Conservation (phyloP, 441 rosid genomes). For the Pelargonium exstipulatum region DNA sequence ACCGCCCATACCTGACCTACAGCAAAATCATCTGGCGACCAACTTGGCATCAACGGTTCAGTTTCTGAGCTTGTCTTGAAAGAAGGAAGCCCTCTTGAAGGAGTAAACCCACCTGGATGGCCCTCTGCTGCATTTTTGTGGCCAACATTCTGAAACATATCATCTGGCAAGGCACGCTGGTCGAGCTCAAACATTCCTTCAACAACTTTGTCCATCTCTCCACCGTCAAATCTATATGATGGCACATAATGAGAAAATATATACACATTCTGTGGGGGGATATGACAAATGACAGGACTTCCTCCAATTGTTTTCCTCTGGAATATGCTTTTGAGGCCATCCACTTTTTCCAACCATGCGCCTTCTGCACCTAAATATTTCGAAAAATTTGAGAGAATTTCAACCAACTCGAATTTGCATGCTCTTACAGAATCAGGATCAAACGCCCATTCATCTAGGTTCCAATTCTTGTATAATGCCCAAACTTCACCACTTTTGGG, state of each 20-base stretch:
- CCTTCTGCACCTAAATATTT: constrained; percentile 22
- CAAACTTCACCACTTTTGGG: constrained; percentile 29
- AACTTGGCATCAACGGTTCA: constrained; percentile 15
- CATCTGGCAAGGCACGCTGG: constrained; percentile 27
- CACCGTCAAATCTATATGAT: constrained; percentile 21
- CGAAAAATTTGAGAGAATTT: constrained; percentile 24
- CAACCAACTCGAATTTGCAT: constrained; percentile 23
- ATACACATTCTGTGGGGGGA: constrained; percentile 23
- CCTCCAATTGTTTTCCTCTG: constrained; percentile 23
- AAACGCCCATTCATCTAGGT: constrained; percentile 24
- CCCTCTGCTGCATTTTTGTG: constrained; percentile 3
- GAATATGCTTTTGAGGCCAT: constrained; percentile 21
- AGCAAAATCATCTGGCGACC: constrained; percentile 15
- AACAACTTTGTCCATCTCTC: constrained; percentile 24
- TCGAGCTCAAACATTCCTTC: constrained; percentile 28
- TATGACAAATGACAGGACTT: constrained; percentile 19
- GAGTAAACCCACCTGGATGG: neutral
- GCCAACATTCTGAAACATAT: constrained; percentile 15
- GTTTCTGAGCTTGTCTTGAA: constrained; percentile 1
- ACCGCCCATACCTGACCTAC: constrained; percentile 26
- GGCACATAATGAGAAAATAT: constrained; percentile 26
- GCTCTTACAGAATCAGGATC: constrained; percentile 20
- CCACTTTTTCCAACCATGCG: constrained; percentile 16
- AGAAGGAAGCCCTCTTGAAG: constrained; percentile 9
- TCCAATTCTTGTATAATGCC: constrained; percentile 29